Evolutionary conservation across 2,329 filamentous ascomycete species (phyloP).

Genomic region (Coniochaeta sp.): DNA sequence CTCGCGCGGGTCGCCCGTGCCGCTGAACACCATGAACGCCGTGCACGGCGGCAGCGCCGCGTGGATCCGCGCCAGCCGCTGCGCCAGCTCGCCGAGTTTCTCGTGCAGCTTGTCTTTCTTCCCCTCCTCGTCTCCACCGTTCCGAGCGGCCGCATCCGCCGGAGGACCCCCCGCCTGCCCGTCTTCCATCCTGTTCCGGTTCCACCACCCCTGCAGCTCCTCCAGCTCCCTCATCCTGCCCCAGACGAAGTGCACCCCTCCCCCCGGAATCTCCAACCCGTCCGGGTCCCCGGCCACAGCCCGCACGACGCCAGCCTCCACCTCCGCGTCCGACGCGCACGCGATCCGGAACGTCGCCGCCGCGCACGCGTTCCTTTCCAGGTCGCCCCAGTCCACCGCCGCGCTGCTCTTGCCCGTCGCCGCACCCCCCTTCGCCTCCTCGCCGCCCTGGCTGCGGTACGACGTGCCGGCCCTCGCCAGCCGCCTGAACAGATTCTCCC

Average conservation of each 20-base stretch:
- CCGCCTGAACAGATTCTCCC: constrained; percentile 85
- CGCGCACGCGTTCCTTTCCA: constrained; percentile 49
- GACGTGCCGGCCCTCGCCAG: constrained; percentile 57
- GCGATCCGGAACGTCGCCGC: constrained; percentile 48
- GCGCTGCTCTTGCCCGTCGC: constrained; percentile 58
- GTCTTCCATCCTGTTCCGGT: constrained; percentile 38
- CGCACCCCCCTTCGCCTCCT: constrained; percentile 46
- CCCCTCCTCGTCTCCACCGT: constrained; percentile 1
- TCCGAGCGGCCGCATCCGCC: not conserved
- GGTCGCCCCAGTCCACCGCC: constrained; percentile 86
- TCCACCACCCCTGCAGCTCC: constrained; percentile 61
- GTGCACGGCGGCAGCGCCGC: constrained; percentile 56
- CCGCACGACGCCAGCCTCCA: constrained; percentile 45
- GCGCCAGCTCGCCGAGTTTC: constrained; percentile 36
- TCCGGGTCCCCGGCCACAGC: constrained; percentile 52
- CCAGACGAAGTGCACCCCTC: constrained; percentile 61
- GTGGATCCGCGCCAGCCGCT: constrained; percentile 48
- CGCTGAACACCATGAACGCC: constrained; percentile 56
- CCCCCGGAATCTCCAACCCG: constrained; percentile 47
- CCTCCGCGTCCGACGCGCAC: constrained; percentile 53
- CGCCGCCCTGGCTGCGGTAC: constrained; percentile 54
- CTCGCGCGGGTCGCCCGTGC: constrained; percentile 60
- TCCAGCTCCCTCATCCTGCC: constrained; percentile 60
- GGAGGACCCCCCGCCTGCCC: constrained; percentile 20
- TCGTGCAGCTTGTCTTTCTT: constrained; percentile 31